A percentile compares a stretch with the other conserved stretches of the same genome.
Evolutionary conservation across 2,329 filamentous ascomycete species (phyloP).

Genomic region (Penicillium sp.): DNA sequence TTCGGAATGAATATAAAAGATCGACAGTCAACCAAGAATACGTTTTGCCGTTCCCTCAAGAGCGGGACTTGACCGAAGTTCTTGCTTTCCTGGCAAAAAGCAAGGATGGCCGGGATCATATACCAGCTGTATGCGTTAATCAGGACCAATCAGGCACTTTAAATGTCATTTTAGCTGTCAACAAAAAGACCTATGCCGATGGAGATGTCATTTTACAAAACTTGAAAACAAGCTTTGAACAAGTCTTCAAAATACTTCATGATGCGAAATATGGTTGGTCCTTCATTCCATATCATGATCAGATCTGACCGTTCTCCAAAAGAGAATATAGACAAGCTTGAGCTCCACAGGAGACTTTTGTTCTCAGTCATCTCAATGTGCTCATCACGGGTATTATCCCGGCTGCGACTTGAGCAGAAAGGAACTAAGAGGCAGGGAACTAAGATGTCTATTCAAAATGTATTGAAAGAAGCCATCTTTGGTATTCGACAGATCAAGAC

Average conservation of each 20-base stretch:
- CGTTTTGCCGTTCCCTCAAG: slow-evolving; percentile 34
- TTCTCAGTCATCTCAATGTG: slow-evolving; percentile 35
- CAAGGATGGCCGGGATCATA: slow-evolving; percentile 30
- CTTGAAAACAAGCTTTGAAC: slow-evolving; percentile 9
- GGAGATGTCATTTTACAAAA: slow-evolving; percentile 21
- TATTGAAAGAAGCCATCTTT: slow-evolving; percentile 8
- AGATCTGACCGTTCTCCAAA: background rate
- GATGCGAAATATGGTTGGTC: slow-evolving; percentile 10
- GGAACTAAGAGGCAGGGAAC: background rate
- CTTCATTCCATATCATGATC: background rate
- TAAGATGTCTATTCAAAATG: slow-evolving; percentile 13
- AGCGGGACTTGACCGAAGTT: slow-evolving; percentile 30
- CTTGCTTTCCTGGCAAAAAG: slow-evolving; percentile 39
- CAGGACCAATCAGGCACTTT: slow-evolving; percentile 22
- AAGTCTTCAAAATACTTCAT: slow-evolving; percentile 11
- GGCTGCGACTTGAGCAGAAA: slow-evolving; percentile 23
- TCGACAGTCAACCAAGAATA: background rate
- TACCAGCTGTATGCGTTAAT: slow-evolving; percentile 39
- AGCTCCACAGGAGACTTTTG: slow-evolving; percentile 20
- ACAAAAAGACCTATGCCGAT: slow-evolving; percentile 23
- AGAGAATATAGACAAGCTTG: background rate
- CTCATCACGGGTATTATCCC: slow-evolving; percentile 29
- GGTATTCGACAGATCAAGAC: background rate
- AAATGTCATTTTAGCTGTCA: slow-evolving; percentile 36
- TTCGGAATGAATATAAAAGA: background rate